Base-by-base conservation (phyloP, 176 grass and related monocot species). In the Melocanna baccifera region DNA sequence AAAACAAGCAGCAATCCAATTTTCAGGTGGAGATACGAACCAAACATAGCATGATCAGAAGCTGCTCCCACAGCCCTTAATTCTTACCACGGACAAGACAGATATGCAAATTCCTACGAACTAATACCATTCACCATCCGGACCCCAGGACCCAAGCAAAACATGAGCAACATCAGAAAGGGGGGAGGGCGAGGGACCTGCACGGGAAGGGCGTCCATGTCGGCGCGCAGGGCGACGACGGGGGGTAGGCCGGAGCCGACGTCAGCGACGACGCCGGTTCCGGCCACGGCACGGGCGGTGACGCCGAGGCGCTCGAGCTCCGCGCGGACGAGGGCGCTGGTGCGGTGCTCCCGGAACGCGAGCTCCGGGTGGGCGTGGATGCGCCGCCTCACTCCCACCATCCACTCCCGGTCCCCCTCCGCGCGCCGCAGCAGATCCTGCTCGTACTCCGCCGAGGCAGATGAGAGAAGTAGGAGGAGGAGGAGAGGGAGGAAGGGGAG, bases 351-450 rank as follows among this genome's bases (percentile, higher is more conserved):
- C 67, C 88, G 73, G 89, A 95, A 98, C 7, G 85, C 85, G 73
- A 95, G 96, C 83, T 98, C 96, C 13, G 96, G 96, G 64, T 93
- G 76, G 80, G 92, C 85, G 91, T 98, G 93, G 87, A 98, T 84
- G 52, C 85, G 86, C 61, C 91, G 93, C 67, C 96, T 91, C 19
- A 86, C 59, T 77, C 87, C 89, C 62, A 93, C 76, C 48, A 95
- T 70, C 96, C 93, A 98, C 36, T 88, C 91, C 70, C 74, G 89
- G 29, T 94, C 91, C 36, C 48, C 76, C 52, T 76, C 58, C 23
- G 93, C 96, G 23, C 47, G 81, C 57, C 50, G 87, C 41, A 98
- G 93, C 62, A 95, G 83, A 67, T 92, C 91, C 9, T 89, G 73
- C 18, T 71, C 86, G 76, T 95, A 90, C 81, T 73, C 75, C 45